Base-by-base conservation (phyloP, 352 stramenopile genomes). In the Pythium phragmiticola region DNA sequence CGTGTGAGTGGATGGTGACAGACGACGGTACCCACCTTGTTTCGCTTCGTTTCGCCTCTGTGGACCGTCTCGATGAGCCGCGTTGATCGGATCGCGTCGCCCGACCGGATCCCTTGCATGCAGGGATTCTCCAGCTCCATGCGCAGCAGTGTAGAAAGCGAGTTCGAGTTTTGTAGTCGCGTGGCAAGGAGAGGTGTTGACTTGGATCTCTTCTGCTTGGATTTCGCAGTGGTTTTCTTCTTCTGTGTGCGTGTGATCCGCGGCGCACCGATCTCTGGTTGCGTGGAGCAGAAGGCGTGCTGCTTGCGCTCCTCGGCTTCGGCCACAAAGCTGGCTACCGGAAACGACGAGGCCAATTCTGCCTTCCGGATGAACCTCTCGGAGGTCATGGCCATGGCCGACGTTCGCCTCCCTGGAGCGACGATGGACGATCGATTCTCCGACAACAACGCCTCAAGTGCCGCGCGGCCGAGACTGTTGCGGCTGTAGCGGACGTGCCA, bases 31-130 rank as follows among this genome's bases (percentile, higher is more conserved):
- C 37, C 9, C 67, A 90, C 82, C 75, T 87, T 65, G 56, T 88
- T 90, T 30, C 82, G 74, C 60, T 83, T 87, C n/a, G 72, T 57
- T 19, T 89, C 82, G 12, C 69, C 68, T 17, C 65, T 76, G 3
- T 80, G 65, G 4, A 85, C 65, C 8, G 72, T 73, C 30, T 80
- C 63, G n/a, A 90, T 73, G 13, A 92, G 67, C 1, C 51, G 47
- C 17, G 70, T 66, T 7, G 77, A 78, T 2, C 66, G 65, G 5
- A 58, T 72, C 7, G 58, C 51, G 17, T 61, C 63, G 13, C 39
- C 19, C 23, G 19, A 37, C 4, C 16, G n/a, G 2, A 50, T 16
- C n/a, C 55, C 47, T 54, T 23, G n/a, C 34, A 45, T 66, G 37
- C 14, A 42, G 9, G 54, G 33, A 36, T 48, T 37, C 30, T 66